phyloP scores from a whole-genome alignment of 805 yeast species.

The Saturnispora ahearnii region DNA sequence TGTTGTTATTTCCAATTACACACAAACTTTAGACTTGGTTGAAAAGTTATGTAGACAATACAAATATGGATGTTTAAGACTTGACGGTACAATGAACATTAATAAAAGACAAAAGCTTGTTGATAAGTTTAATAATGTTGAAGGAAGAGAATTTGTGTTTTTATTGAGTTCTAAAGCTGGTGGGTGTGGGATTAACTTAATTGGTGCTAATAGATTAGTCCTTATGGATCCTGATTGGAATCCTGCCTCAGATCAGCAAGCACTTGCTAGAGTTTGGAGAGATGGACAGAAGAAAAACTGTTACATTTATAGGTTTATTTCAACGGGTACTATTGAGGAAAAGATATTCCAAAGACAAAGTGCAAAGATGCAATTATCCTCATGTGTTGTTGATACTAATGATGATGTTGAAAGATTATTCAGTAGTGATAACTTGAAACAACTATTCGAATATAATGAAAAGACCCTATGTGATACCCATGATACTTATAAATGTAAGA shows the following conservation, averaged over 20 bases:
- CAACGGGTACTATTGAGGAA: conserved; percentile 94
- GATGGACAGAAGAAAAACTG: conserved; percentile 98
- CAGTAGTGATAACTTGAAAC: conserved; percentile 69
- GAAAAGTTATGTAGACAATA: conserved; percentile 74
- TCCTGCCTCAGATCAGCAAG: conserved; percentile 98
- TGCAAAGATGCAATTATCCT: conserved; percentile 84
- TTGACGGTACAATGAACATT: conserved; percentile 90
- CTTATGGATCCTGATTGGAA: conserved; percentile 94
- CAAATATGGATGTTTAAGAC: conserved; percentile 67
- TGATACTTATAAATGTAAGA: conserved; percentile 78
- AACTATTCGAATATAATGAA: conserved; percentile 62
- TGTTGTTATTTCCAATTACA: conserved; percentile 88
- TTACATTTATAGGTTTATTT: conserved; percentile 84
- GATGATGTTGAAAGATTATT: conserved; percentile 91
- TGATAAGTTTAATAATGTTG: conserved; percentile 81
- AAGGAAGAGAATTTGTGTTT: conserved; percentile 79
- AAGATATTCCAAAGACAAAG: conserved; percentile 93
- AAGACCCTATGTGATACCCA: conserved; percentile 82
- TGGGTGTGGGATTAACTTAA: conserved; percentile 95
- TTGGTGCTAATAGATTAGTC: conserved; percentile 89
- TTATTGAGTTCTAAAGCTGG: conserved; percentile 93
- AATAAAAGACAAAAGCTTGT: conserved; percentile 90
- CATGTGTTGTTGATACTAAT: conserved; percentile 95
- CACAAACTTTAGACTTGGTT: conserved; percentile 86
- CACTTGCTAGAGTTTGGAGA: conserved; percentile 96